Percentiles rank a stretch among this genome's conserved stretches.
Conservation (phyloP, 2,329 filamentous ascomycete species). For the Drechslerella dactyloides region DNA sequence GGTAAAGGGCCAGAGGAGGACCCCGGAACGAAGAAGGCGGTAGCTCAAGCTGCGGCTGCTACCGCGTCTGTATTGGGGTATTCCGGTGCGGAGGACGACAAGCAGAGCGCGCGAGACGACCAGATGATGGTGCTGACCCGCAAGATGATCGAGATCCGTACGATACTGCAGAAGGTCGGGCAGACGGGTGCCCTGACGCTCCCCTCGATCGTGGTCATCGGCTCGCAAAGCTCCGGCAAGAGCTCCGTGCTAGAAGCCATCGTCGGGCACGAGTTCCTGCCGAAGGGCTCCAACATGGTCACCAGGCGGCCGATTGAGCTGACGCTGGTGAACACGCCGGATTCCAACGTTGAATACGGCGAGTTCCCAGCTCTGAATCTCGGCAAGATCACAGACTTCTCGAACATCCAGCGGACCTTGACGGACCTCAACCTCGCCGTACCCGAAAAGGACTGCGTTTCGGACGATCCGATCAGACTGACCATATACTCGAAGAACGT, state of each 20-base stretch:
- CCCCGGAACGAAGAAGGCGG: slow-evolving; percentile 65
- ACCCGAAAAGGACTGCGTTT: slow-evolving; percentile 87
- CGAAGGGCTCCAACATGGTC: slow-evolving; percentile 99
- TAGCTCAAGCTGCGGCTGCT: slow-evolving; percentile 71
- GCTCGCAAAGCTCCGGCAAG: slow-evolving; percentile 97
- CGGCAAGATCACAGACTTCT: slow-evolving; percentile 88
- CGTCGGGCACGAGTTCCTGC: slow-evolving; percentile 95
- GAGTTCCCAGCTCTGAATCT: slow-evolving; percentile 93
- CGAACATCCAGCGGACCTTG: slow-evolving; percentile 86
- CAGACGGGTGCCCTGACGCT: slow-evolving; percentile 87
- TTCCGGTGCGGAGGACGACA: slow-evolving; percentile 69
- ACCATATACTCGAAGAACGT: slow-evolving; percentile 95
- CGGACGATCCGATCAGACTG: slow-evolving; percentile 94
- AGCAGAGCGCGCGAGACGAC: slow-evolving; percentile 80
- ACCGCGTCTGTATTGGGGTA: slow-evolving; percentile 81
- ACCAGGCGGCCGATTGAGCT: slow-evolving; percentile 94
- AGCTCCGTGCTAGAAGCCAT: slow-evolving; percentile 96
- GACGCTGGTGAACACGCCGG: slow-evolving; percentile 92
- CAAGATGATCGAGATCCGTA: slow-evolving; percentile 99
- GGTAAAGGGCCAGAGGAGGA: slow-evolving; percentile 61
- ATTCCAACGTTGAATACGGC: slow-evolving; percentile 84
- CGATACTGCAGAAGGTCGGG: slow-evolving; percentile 86
- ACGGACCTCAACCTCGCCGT: slow-evolving; percentile 95
- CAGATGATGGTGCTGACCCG: slow-evolving; percentile 99
- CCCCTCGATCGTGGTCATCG: slow-evolving; percentile 98